A percentile compares a stretch with the other conserved stretches of the same genome.
Conservation (phyloP, 2,329 filamentous ascomycete genomes). For the Magnaporthiopsis poae region DNA sequence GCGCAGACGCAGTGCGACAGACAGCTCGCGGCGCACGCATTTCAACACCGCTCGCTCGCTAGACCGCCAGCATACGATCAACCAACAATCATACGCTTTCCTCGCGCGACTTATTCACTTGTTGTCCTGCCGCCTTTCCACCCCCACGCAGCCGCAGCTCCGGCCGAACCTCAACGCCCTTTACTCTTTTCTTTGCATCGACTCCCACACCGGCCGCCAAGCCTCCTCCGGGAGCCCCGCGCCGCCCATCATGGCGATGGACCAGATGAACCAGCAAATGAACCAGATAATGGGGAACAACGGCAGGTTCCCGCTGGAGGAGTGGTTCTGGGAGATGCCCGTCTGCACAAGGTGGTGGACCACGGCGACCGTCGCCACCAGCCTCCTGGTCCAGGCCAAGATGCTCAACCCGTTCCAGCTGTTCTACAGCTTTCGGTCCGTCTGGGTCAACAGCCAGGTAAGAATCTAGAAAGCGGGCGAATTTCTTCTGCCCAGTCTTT, state of each 20-base stretch:
- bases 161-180: background rate
- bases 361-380: conserved; percentile 77
- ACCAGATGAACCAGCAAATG: conserved; percentile 26
- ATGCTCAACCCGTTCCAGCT: conserved; percentile 88
- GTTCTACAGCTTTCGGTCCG: conserved; percentile 89
- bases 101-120: background rate
- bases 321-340: conserved; percentile 99
- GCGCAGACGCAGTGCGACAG: too few species aligned
- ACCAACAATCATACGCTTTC: background rate
- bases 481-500: background rate
- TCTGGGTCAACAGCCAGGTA: conserved; percentile 87
- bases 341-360: conserved; percentile 96
- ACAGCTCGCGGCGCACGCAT: background rate
- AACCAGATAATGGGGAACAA: conserved; percentile 47
- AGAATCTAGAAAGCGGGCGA: conserved; percentile 17
- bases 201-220: background rate
- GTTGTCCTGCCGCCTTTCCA: too few species aligned
- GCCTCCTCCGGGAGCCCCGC: conserved; percentile 2
- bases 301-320: conserved; percentile 69
- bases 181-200: background rate
- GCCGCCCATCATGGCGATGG: background rate
- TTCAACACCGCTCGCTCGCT: background rate
- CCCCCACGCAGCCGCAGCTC: background rate
- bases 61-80: too few species aligned
- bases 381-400: conserved; percentile 83